Evolutionary conservation across 2,329 filamentous ascomycete species (phyloP).

Genomic region (Polychaeton citri): DNA sequence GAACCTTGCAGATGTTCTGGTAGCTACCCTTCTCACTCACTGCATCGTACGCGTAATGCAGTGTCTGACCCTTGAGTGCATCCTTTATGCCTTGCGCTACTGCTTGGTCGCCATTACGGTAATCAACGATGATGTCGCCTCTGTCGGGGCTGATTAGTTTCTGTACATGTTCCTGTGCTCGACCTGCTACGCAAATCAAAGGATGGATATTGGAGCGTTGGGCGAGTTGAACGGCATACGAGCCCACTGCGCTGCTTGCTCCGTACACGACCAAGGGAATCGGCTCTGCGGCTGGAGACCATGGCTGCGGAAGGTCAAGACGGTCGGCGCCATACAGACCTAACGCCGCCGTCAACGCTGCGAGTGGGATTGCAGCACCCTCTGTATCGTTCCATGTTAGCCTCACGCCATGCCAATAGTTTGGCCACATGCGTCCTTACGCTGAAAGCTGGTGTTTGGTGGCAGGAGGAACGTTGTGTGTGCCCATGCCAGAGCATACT

Average conservation of each 20-base stretch:
- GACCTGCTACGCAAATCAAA: constrained; percentile 46
- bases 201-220: constrained; percentile 42
- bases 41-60: constrained; percentile 21
- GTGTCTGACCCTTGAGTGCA: constrained; percentile 13
- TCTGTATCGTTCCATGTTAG: constrained; percentile 13
- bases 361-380: constrained; percentile 33
- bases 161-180: constrained; percentile 37
- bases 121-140: constrained; percentile 48
- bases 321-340: constrained; percentile 32
- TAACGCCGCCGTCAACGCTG: constrained; percentile 32
- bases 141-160: constrained; percentile 38
- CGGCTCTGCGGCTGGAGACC: constrained; percentile 18
- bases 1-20: constrained; percentile 25
- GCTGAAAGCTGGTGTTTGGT: constrained; percentile 36
- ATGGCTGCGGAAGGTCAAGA: constrained; percentile 30
- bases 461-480: constrained; percentile 46
- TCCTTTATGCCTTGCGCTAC: constrained; percentile 17
- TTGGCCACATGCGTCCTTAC: constrained; percentile 14
- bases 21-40: constrained; percentile 18
- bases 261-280: constrained; percentile 33
- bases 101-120: constrained; percentile 30
- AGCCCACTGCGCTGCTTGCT: constrained; percentile 42
- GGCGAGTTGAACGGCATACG: constrained; percentile 46
- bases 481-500: constrained; percentile 45
- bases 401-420: constrained; percentile 4